phyloP scores from a whole-genome alignment of 306 rosid genomes.

The Vicia sativa region DNA sequence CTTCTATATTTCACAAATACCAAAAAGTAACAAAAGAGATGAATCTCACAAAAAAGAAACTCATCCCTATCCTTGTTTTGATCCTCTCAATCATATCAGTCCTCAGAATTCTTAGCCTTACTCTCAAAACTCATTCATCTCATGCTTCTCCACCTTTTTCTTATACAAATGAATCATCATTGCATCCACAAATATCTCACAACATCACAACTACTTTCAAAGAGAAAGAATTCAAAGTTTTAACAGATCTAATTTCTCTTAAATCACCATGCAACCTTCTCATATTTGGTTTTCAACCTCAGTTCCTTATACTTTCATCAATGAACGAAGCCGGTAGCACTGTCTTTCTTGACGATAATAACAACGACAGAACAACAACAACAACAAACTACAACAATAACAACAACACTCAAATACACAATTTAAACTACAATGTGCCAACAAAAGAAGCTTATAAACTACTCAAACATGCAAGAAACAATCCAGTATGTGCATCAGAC shows the following conservation, averaged over 20 bases:
- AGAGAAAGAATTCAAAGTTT: slow-evolving; percentile 68
- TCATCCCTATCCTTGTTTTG: slow-evolving; percentile 65
- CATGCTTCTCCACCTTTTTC: slow-evolving; percentile 40
- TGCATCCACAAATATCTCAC: slow-evolving; percentile 38
- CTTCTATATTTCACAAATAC: slow-evolving; percentile 38
- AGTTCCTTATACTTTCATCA: slow-evolving; percentile 65
- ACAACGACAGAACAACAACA: slow-evolving; percentile 45
- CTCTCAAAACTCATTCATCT: slow-evolving; percentile 51
- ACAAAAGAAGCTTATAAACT: slow-evolving; percentile 73
- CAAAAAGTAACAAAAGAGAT: slow-evolving; percentile 49
- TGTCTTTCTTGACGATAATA: slow-evolving; percentile 72
- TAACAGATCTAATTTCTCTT: slow-evolving; percentile 57
- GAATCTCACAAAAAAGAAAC: slow-evolving; percentile 62
- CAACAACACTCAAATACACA: slow-evolving; percentile 53
- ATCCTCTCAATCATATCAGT: slow-evolving; percentile 65
- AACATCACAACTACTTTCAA: slow-evolving; percentile 40
- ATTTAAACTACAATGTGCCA: slow-evolving; percentile 52
- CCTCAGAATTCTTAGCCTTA: slow-evolving; percentile 66
- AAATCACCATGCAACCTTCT: slow-evolving; percentile 90
- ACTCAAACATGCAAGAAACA: slow-evolving; percentile 73
- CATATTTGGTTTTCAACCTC: slow-evolving; percentile 72
- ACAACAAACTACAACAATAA: slow-evolving; percentile 49
- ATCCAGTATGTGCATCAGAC: slow-evolving; percentile 54
- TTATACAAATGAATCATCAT: slow-evolving; percentile 32
- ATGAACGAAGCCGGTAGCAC: slow-evolving; percentile 76